Percentiles rank a stretch among this genome's conserved stretches.
Conservation (phyloP, 73 alveolate species). For the Urostyla sp. region DNA sequence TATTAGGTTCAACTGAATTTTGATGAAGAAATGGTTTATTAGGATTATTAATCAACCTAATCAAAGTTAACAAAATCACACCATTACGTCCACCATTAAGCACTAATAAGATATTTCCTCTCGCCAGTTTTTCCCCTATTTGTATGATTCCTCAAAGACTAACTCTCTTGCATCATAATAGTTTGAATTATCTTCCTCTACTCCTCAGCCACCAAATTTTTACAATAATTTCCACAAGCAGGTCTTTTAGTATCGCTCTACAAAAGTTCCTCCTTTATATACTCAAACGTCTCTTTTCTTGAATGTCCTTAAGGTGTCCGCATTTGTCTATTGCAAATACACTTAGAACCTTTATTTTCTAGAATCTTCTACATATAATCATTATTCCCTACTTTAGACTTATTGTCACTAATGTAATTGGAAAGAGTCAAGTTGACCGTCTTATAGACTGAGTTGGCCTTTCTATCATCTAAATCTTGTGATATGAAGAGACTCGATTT, state of each 20-base stretch:
- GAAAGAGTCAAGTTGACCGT: conserved; percentile 10
- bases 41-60: too few species aligned
- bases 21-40: too few species aligned
- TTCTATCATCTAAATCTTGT: neutral
- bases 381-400: conserved; percentile 1
- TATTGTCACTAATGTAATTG: conserved; percentile 33
- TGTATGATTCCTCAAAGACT: neutral
- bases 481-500: neutral
- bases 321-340: conserved; percentile 5
- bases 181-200: conserved; percentile 6
- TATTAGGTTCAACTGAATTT: too few species aligned
- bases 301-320: neutral
- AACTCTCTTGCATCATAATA: conserved; percentile 17
- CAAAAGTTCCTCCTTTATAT: neutral
- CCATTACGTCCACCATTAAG: conserved; percentile 63
- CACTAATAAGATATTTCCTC: conserved; percentile 30
- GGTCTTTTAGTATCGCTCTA: neutral
- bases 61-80: conserved; percentile 60
- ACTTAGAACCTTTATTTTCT: conserved; percentile 28
- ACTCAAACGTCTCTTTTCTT: neutral
- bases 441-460: conserved; percentile 35
- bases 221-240: conserved; percentile 55
- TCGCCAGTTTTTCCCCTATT: conserved; percentile 35
- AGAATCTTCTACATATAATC: neutral
- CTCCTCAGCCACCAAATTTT: conserved; percentile 29